Evolutionary conservation across 2,329 filamentous ascomycete genomes (phyloP).

Genomic region (Cyclaneusma minus): DNA sequence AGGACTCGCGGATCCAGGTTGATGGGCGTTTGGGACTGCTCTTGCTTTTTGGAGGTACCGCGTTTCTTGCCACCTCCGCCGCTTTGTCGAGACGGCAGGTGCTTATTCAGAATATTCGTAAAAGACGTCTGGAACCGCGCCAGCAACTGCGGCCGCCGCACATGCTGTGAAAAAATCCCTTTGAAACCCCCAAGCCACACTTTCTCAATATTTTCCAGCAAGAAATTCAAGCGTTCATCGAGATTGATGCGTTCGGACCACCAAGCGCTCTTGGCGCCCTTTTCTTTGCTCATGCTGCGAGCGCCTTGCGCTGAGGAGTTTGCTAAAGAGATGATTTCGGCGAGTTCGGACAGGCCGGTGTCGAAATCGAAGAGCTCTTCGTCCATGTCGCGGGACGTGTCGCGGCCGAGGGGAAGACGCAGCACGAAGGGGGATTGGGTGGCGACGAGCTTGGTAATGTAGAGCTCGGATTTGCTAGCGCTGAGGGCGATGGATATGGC

Average conservation of each 20-base stretch:
- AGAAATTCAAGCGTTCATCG: conserved; percentile 59
- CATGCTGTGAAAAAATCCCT: conserved; percentile 74
- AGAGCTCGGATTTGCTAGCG: conserved; percentile 69
- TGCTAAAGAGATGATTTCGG: conserved; percentile 66
- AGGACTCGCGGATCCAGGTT: conserved; percentile 53
- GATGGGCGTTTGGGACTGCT: conserved; percentile 22
- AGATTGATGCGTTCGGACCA: conserved; percentile 75
- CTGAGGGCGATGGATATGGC: conserved; percentile 75
- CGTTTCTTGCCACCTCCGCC: conserved; percentile 39
- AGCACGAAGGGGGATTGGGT: conserved; percentile 71
- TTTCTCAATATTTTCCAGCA: conserved; percentile 75
- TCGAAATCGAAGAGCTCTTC: conserved; percentile 72
- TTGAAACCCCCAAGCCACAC: conserved; percentile 93
- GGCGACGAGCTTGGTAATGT: conserved; percentile 70
- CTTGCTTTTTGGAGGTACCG: conserved; percentile 20
- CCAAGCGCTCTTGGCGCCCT: conserved; percentile 69
- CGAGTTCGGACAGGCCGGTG: conserved; percentile 62
- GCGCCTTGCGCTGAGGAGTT: conserved; percentile 70
- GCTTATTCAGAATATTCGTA: conserved; percentile 62
- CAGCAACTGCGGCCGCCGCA: conserved; percentile 45
- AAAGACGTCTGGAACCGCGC: conserved; percentile 66
- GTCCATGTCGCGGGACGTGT: conserved; percentile 66
- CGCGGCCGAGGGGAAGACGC: conserved; percentile 69
- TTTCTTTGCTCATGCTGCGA: conserved; percentile 55
- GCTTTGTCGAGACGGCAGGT: conserved; percentile 68